Evolutionary conservation across 192 early-diverging fungal species (phyloP).

Genomic region (Pilobolus umbonatus): DNA sequence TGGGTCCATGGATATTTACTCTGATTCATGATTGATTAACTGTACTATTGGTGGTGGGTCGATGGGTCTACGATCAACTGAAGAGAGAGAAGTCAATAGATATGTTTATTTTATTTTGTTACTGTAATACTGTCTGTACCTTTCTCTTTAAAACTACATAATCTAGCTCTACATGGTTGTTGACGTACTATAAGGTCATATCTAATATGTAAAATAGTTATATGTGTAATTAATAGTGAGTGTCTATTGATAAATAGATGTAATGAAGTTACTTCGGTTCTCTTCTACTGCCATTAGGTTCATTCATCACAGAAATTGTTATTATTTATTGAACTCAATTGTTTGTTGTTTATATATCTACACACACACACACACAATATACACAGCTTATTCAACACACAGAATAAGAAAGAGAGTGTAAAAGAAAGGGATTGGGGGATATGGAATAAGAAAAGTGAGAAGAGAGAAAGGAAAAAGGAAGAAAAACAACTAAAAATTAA

Average conservation of each 20-base stretch:
- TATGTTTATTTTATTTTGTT: neutral
- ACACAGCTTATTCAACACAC: neutral
- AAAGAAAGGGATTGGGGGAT: neutral
- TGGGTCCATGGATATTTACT: neutral
- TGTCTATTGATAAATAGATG: neutral
- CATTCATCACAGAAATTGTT: neutral
- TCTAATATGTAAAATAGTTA: conserved; percentile 7
- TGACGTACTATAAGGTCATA: conserved; percentile 71
- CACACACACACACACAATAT: too few species aligned
- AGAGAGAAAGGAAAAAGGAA: neutral
- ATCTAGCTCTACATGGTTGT: conserved; percentile 85
- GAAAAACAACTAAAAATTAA: neutral
- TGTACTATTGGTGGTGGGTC: conserved; percentile 77
- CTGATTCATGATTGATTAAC: conserved; percentile 8
- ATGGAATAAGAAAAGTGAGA: too few species aligned
- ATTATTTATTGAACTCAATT: neutral
- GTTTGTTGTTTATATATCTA: neutral
- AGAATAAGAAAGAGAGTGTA: conserved; percentile 1
- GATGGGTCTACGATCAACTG: conserved; percentile 74
- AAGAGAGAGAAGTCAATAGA: too few species aligned
- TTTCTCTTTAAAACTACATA: conserved; percentile 93
- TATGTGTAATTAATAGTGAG: neutral
- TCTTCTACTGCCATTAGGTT: neutral
- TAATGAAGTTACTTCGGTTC: neutral
- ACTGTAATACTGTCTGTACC: conserved; percentile 43